A percentile compares a stretch with the other conserved stretches of the same genome.
Evolutionary conservation across 441 rosid species (phyloP).

Genomic region (Theobroma grandiflorum): DNA sequence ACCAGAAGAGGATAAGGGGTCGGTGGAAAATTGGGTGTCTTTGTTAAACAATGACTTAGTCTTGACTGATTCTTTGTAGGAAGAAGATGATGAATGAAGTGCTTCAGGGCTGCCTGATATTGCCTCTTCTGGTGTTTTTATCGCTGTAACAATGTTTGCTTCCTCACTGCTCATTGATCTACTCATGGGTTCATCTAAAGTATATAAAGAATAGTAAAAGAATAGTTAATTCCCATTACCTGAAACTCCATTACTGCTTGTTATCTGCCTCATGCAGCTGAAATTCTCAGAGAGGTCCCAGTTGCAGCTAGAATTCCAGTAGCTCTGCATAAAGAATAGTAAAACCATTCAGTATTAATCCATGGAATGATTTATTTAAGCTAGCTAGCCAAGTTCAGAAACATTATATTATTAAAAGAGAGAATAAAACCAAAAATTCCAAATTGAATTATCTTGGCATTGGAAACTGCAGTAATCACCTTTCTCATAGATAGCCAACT

Average conservation of each 20-base stretch:
- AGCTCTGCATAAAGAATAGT: constrained; percentile 34
- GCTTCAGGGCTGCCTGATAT: constrained; percentile 41
- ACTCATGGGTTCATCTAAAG: constrained; percentile 53
- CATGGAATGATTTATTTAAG: neutral
- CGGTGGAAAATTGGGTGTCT: constrained; percentile 20
- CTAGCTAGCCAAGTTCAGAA: neutral
- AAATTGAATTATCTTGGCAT: constrained; percentile 31
- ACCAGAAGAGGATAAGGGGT: constrained; percentile 38
- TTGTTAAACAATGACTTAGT: constrained; percentile 37
- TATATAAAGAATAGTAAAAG: neutral
- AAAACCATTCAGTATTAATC: constrained; percentile 22
- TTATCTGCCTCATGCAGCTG: constrained; percentile 52
- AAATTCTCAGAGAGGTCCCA: constrained; percentile 66
- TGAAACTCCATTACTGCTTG: constrained; percentile 41
- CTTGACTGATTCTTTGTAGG: constrained; percentile 44
- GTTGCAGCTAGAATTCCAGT: constrained; percentile 47
- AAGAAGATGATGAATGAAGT: constrained; percentile 58
- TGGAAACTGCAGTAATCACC: no score
- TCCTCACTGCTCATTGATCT: constrained; percentile 55
- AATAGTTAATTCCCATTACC: constrained; percentile 33
- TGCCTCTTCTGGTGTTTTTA: constrained; percentile 50
- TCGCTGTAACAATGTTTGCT: constrained; percentile 41
- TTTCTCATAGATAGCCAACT: no score
- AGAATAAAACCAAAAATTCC: neutral
- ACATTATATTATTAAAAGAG: neutral